These are phyloP conservation scores for Phytopythium montanum DNA, from an alignment of 352 stramenopile genomes.

Conservation along the genomic window DNA sequence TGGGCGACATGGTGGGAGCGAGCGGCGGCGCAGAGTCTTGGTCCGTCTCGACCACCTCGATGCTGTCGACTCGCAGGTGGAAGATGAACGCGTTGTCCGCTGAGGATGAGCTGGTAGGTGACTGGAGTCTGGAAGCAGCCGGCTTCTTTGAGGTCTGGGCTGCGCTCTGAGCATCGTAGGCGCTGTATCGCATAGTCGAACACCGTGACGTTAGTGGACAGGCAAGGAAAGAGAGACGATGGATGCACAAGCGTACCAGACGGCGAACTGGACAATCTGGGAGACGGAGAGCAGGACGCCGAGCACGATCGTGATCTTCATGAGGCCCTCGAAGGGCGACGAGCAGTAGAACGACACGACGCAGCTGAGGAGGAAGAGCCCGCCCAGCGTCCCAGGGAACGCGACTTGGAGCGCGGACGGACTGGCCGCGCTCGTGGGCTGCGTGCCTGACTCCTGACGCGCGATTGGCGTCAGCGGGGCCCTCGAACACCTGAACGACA, in stretches of 20 bases:
- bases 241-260: constrained; percentile 28
- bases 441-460: constrained; percentile 37
- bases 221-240: not conserved
- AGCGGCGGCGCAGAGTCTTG: constrained; percentile 31
- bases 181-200: constrained; percentile 12
- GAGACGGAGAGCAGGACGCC: constrained; percentile 74
- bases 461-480: constrained; percentile 30
- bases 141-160: constrained; percentile 12
- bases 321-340: constrained; percentile 71
- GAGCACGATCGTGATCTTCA: constrained; percentile 86
- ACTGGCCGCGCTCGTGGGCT: constrained; percentile 32
- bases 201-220: constrained; percentile 1
- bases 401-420: constrained; percentile 58
- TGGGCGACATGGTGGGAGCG: constrained; percentile 20
- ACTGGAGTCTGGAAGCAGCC: constrained; percentile 13
- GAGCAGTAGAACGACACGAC: constrained; percentile 71
- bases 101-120: constrained; percentile 13
- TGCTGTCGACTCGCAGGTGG: constrained; percentile 49
- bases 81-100: constrained; percentile 37
- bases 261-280: constrained; percentile 63
- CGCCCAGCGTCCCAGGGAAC: constrained; percentile 62
- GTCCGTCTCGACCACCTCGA: constrained; percentile 64
- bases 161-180: constrained; percentile 26
- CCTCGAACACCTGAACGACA: constrained; percentile 45
- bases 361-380: constrained; percentile 74